Percentiles rank a stretch among this genome's conserved stretches.
Conservation (phyloP, 352 stramenopile species). For the Phytophthora pisi region DNA sequence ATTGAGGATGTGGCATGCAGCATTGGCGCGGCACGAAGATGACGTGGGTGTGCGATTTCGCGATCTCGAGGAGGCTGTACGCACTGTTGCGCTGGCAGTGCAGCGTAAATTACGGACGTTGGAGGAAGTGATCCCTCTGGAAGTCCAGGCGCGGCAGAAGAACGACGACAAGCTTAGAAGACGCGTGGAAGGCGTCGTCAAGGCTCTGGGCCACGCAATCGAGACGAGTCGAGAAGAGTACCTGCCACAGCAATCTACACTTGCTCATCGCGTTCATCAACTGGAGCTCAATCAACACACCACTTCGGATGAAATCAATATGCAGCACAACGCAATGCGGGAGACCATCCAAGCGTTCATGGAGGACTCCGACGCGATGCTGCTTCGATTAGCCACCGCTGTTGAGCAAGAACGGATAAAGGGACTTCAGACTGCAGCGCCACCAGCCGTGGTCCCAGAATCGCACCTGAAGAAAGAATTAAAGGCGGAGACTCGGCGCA, state of each 20-base stretch:
- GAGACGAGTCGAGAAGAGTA: constrained; percentile 39
- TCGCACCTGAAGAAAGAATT: constrained; percentile 7
- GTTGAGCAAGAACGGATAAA: constrained; percentile 29
- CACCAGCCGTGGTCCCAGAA: not conserved
- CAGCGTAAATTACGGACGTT: constrained; percentile 57
- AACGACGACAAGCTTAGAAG: constrained; percentile 56
- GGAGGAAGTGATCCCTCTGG: constrained; percentile 67
- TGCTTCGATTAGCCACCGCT: constrained; percentile 21
- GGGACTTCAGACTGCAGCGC: constrained; percentile 8
- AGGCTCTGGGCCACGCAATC: constrained; percentile 39
- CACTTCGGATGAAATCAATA: constrained; percentile 21
- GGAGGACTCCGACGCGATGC: constrained; percentile 39
- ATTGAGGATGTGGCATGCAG: constrained; percentile 35
- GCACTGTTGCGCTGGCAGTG: constrained; percentile 19
- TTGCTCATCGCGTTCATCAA: constrained; percentile 37
- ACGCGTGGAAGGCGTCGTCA: constrained; percentile 52
- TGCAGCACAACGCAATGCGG: constrained; percentile 34
- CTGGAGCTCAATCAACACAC: constrained; percentile 25
- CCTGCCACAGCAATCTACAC: constrained; percentile 18
- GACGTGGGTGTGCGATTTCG: constrained; percentile 29
- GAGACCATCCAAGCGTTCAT: constrained; percentile 39
- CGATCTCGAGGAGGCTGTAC: constrained; percentile 42
- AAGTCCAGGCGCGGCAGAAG: constrained; percentile 66
- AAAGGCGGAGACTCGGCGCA: not conserved
- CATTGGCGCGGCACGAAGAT: constrained; percentile 47